A percentile compares a stretch with the other conserved stretches of the same genome.
phyloP scores from a whole-genome alignment of 2,329 filamentous ascomycete genomes.

The Escovopsis sp. region DNA sequence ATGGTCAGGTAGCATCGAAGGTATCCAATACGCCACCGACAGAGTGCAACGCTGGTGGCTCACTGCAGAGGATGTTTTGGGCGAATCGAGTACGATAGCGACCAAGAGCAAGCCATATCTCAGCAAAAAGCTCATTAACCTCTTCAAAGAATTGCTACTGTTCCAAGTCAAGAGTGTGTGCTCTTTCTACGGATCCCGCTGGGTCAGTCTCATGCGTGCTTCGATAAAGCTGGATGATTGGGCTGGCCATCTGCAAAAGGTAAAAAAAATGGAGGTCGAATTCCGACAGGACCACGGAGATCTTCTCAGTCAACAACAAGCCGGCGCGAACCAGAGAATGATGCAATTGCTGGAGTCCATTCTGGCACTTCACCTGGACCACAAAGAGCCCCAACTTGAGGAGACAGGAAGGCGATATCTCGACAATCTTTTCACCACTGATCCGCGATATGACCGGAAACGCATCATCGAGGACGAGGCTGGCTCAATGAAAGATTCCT shows the following conservation, averaged over 20 bases:
- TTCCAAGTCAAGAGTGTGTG: constrained; percentile 26
- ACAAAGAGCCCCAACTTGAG: neutral
- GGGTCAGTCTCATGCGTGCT: constrained; percentile 12
- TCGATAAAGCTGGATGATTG: constrained; percentile 18
- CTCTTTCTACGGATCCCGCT: constrained; percentile 17
- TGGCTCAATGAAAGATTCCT: constrained; percentile 16
- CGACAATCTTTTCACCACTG: constrained; percentile 10
- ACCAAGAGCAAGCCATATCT: constrained; percentile 4
- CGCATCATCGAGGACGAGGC: constrained; percentile 21
- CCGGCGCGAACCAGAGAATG: neutral
- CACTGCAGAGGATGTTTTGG: constrained; percentile 13
- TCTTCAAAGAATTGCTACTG: constrained; percentile 22
- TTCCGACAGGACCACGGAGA: constrained; percentile 6
- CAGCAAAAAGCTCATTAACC: constrained; percentile 13
- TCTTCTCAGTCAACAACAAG: constrained; percentile 1
- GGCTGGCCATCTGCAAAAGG: constrained; percentile 13
- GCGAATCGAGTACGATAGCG: constrained; percentile 16
- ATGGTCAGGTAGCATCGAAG: constrained; percentile 14
- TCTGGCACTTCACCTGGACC: neutral
- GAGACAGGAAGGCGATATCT: neutral
- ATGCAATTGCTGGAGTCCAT: neutral
- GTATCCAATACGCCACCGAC: constrained; percentile 18
- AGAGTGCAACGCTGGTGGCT: constrained; percentile 24
- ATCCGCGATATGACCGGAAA: constrained; percentile 16
- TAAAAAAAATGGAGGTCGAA: constrained; percentile 13